phyloP scores from a whole-genome alignment of 1,284 basidiomycete genomes.

The Rhodotorula sp. region DNA sequence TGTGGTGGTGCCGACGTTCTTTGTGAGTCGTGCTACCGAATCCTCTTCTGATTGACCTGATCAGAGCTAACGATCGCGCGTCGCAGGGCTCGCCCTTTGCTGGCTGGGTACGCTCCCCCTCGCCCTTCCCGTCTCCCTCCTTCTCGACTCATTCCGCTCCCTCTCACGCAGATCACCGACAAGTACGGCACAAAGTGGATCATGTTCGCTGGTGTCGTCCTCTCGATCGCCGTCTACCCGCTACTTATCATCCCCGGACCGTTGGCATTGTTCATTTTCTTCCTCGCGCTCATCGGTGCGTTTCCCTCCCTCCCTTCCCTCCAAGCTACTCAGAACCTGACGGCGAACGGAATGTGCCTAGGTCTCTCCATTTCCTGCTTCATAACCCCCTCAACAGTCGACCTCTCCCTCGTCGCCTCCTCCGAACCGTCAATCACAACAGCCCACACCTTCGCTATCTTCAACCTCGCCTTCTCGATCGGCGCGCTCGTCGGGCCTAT shows the following conservation, averaged over 20 bases:
- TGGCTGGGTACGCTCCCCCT: conserved; percentile 5
- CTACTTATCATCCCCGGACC: conserved; percentile 41
- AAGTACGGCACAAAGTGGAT: conserved; percentile 37
- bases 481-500: conserved; percentile 42
- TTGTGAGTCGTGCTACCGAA: conserved; percentile 13
- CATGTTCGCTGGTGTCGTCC: conserved; percentile 23
- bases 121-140: no score
- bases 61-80: neutral
- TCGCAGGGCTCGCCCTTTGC: conserved; percentile 16
- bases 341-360: neutral
- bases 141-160: neutral
- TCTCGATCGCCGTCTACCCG: conserved; percentile 29
- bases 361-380: conserved; percentile 27
- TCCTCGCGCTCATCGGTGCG: conserved; percentile 39
- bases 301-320: neutral
- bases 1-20: conserved; percentile 34
- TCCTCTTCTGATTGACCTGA: no score
- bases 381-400: conserved; percentile 36
- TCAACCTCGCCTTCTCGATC: conserved; percentile 40
- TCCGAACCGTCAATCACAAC: conserved; percentile 15
- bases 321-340: neutral
- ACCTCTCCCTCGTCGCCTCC: conserved; percentile 30
- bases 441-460: conserved; percentile 26
- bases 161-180: conserved; percentile 15
- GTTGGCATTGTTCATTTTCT: conserved; percentile 40